Percentiles rank a stretch among this genome's conserved stretches.
Conservation (phyloP, 768 basidiomycete genomes). For the Mycena haematopus region DNA sequence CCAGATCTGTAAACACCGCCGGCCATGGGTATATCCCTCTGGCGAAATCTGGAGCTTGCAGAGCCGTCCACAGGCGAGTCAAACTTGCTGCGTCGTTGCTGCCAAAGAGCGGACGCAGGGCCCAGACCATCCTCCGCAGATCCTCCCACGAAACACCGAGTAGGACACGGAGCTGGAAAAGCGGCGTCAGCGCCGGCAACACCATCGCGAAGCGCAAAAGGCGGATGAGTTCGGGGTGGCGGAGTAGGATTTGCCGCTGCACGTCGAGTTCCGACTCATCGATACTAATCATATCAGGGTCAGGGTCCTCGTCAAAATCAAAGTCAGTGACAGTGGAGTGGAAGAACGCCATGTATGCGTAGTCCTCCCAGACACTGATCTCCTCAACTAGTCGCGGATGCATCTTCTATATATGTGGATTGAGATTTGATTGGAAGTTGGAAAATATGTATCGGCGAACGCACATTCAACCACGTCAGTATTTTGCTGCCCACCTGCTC, state of each 20-base stretch:
- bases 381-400: conserved; percentile 9
- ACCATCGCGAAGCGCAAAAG: conserved; percentile 23
- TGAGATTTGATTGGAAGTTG: background rate
- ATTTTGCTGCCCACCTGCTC: conserved; percentile 13
- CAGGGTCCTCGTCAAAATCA: conserved; percentile 23
- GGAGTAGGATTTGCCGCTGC: conserved; percentile 4
- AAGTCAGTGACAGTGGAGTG: conserved; percentile 24
- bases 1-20: conserved; percentile 18
- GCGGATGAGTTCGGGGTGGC: conserved; percentile 18
- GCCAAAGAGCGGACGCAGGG: conserved; percentile 17
- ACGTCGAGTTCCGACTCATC: background rate
- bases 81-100: conserved; percentile 4
- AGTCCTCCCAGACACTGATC: conserved; percentile 25
- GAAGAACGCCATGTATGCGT: conserved; percentile 27
- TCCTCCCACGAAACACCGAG: conserved; percentile 18
- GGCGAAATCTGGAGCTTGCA: conserved; percentile 19
- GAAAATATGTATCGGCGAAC: background rate
- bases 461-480: conserved; percentile 24
- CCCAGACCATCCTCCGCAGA: conserved; percentile 13
- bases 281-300: background rate
- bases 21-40: conserved; percentile 8
- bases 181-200: conserved; percentile 21
- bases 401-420: conserved; percentile 1
- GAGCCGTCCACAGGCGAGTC: conserved; percentile 18
- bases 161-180: conserved; percentile 24